A percentile compares a stretch with the other conserved stretches of the same genome.
These are phyloP conservation scores for Thuja plicata DNA, from an alignment of 83 land plant genomes.

Conservation along the genomic window DNA sequence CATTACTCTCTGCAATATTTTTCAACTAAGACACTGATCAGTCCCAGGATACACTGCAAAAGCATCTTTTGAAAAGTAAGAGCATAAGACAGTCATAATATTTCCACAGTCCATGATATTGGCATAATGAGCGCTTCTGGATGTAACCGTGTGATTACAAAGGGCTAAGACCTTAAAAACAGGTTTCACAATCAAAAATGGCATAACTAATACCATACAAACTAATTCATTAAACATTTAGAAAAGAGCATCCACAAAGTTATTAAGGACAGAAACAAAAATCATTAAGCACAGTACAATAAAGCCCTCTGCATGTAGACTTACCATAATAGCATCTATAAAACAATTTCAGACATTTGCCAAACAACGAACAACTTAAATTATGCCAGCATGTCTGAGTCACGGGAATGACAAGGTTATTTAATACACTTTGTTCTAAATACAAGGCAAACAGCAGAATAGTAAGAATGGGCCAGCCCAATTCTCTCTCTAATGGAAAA, in stretches of 20 bases:
- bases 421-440: background rate
- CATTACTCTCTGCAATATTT: slow-evolving; percentile 64
- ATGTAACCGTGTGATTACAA: no score
- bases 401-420: background rate
- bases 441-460: background rate
- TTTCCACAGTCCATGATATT: no score
- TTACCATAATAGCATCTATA: background rate
- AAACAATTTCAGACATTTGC: background rate
- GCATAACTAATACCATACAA: background rate
- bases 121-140: no score
- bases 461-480: background rate
- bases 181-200: background rate
- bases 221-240: background rate
- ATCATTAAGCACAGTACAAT: background rate
- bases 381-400: background rate
- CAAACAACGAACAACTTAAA: background rate
- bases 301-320: background rate
- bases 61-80: background rate
- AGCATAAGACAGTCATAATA: background rate
- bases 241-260: background rate
- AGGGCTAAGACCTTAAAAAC: background rate
- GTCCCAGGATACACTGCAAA: background rate
- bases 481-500: background rate
- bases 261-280: background rate
- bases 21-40: background rate